These are phyloP conservation scores for Coelastrella sp. DNA, from an alignment of 139 green algal genomes.

Conservation along the genomic window DNA sequence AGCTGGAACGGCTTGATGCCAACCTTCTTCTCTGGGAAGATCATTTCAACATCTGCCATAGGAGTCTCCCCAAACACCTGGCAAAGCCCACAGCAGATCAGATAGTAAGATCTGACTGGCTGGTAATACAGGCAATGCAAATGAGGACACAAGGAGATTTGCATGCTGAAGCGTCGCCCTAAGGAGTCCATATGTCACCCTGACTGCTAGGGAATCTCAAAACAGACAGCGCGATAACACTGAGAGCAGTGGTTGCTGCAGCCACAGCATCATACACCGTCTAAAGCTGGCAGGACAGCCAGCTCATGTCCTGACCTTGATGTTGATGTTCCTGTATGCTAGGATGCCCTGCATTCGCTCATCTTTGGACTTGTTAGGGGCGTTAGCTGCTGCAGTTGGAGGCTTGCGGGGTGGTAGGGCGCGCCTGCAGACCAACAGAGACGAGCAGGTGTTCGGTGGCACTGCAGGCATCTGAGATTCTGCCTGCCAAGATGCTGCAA, in stretches of 20 bases:
- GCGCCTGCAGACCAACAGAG: neutral
- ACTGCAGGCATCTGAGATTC: neutral
- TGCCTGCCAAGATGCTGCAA: neutral
- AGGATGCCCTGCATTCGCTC: constrained; percentile 51
- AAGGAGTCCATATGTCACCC: neutral
- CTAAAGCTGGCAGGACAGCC: neutral
- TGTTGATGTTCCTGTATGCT: constrained; percentile 69
- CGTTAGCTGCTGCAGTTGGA: constrained; percentile 24
- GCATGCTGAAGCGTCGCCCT: neutral
- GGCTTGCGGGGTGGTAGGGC: constrained; percentile 25
- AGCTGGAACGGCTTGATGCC: constrained; percentile 47
- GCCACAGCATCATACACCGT: neutral
- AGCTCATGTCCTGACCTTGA: constrained; percentile 61
- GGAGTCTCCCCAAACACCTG: constrained; percentile 75
- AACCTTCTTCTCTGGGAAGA: constrained; percentile 83
- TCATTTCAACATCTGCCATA: constrained; percentile 85
- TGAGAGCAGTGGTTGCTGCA: no score
- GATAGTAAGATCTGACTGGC: neutral
- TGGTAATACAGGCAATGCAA: neutral
- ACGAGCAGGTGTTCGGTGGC: neutral
- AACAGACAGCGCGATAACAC: neutral
- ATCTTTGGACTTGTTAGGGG: constrained; percentile 38
- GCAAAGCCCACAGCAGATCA: neutral
- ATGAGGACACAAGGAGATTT: no score
- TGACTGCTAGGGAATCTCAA: neutral